Conservation (phyloP, 768 basidiomycete species). For the Hydnomerulius pinastri region DNA sequence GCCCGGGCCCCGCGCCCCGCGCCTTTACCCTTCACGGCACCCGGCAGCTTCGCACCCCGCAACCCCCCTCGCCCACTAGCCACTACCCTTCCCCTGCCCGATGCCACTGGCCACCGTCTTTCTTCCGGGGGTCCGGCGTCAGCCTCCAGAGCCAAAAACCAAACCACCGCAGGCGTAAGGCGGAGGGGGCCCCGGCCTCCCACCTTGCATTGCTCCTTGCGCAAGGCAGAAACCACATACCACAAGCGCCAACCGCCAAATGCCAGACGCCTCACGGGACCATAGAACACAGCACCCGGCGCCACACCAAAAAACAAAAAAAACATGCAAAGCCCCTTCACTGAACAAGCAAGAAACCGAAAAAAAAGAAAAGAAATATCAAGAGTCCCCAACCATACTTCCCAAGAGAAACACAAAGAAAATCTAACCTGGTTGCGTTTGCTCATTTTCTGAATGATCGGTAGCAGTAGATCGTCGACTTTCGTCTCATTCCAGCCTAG, state of each 20-base stretch:
- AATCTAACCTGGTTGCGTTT: constrained; percentile 69
- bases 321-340: constrained; percentile 76
- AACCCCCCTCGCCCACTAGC: constrained; percentile 1
- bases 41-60: constrained; percentile 1
- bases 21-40: background rate
- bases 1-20: background rate
- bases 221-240: constrained; percentile 80
- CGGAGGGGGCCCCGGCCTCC: constrained; percentile 12
- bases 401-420: background rate
- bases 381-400: background rate
- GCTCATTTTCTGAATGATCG: constrained; percentile 88
- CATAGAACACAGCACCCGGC: constrained; percentile 65
- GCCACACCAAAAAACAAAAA: constrained; percentile 81
- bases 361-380: constrained; percentile 1
- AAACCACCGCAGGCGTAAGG: constrained; percentile 30
- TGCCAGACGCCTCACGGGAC: constrained; percentile 77
- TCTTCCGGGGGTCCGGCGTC: constrained; percentile 32
- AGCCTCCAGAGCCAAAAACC: constrained; percentile 24
- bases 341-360: constrained; percentile 67
- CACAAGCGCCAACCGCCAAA: constrained; percentile 88
- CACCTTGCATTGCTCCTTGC: constrained; percentile 43
- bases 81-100: constrained; percentile 14
- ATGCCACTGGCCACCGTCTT: constrained; percentile 26
- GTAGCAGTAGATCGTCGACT: constrained; percentile 88
- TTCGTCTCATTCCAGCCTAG: constrained; percentile 81